phyloP scores from a whole-genome alignment of 305 asterid species.

The Solanum hybrid region DNA sequence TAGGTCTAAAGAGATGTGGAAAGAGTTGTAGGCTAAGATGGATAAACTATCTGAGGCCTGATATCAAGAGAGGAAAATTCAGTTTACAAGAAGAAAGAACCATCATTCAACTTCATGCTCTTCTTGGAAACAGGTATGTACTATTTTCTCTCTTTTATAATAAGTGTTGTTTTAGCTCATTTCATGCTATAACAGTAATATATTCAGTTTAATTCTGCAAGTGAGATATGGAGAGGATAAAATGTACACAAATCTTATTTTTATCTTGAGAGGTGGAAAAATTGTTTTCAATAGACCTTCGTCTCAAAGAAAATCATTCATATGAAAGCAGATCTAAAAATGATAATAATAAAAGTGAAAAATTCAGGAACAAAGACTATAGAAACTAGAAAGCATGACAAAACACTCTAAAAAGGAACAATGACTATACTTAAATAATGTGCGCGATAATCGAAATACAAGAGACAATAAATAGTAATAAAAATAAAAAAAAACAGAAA shows the following conservation, averaged over 20 bases:
- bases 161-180: neutral
- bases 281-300: neutral
- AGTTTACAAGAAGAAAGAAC: constrained; percentile 40
- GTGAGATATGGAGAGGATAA: neutral
- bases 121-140: constrained; percentile 41
- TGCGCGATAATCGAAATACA: neutral
- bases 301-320: neutral
- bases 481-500: too few species aligned
- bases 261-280: neutral
- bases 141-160: neutral
- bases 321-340: neutral
- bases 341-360: neutral
- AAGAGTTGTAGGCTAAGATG: constrained; percentile 51
- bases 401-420: neutral
- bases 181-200: neutral
- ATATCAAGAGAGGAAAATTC: constrained; percentile 49
- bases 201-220: neutral
- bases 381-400: neutral
- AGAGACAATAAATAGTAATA: neutral
- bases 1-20: constrained; percentile 49
- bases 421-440: neutral
- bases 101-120: constrained; percentile 52
- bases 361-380: neutral
- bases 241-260: neutral
- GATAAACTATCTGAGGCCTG: constrained; percentile 48